Percentiles rank a stretch among this genome's conserved stretches.
Evolutionary conservation across 2,329 filamentous ascomycete species (phyloP).

Genomic region (Colletotrichum coccodes): DNA sequence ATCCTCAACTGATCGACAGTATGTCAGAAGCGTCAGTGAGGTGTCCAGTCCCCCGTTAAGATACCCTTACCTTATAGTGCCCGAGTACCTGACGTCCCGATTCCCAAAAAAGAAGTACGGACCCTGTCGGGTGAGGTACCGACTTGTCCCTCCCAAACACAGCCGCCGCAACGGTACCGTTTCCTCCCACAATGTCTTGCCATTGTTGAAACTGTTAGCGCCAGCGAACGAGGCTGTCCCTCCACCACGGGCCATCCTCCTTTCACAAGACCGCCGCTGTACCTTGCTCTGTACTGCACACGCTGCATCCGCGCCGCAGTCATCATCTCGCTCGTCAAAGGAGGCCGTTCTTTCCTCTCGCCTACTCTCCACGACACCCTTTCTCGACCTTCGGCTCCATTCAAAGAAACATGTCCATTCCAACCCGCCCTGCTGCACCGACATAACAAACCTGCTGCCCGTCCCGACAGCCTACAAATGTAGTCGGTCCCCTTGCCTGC

Average conservation of each 20-base stretch:
- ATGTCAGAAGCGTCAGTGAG: constrained; percentile 13
- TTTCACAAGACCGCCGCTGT: constrained; percentile 16
- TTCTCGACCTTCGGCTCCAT: background rate
- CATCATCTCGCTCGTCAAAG: constrained; percentile 17
- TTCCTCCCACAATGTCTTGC: constrained; percentile 30
- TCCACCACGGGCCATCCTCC: constrained; percentile 26
- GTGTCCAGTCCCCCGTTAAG: background rate
- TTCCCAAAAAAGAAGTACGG: constrained; percentile 3
- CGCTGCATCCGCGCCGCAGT: constrained; percentile 1
- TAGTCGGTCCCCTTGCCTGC: constrained; percentile 14
- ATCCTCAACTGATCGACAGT: background rate
- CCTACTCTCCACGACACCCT: constrained; percentile 6
- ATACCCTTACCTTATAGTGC: background rate
- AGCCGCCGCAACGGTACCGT: constrained; percentile 29
- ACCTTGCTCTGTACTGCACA: background rate
- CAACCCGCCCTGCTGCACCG: constrained; percentile 17
- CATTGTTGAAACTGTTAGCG: constrained; percentile 29
- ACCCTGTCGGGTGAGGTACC: constrained; percentile 25
- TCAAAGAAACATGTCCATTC: constrained; percentile 19
- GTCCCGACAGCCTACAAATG: constrained; percentile 14
- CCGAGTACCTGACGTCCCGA: background rate
- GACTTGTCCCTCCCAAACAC: constrained; percentile 14
- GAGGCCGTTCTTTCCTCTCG: constrained; percentile 11
- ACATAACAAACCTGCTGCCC: background rate
- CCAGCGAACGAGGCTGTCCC: constrained; percentile 20